These are phyloP conservation scores for Metarhizium sp. DNA, from an alignment of 2,329 filamentous ascomycete species.

Conservation along the genomic window DNA sequence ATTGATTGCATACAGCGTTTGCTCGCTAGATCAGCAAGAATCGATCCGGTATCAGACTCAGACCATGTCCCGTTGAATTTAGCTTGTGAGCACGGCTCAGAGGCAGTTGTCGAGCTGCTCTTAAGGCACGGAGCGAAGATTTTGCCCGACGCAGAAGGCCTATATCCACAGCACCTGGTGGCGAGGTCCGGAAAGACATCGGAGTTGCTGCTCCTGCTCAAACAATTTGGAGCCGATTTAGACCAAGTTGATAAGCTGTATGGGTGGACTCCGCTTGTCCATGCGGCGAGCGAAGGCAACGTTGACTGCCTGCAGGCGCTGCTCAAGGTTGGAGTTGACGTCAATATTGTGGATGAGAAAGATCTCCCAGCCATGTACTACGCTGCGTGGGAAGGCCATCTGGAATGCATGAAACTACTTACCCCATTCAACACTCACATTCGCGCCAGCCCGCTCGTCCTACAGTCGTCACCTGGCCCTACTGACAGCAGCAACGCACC, in stretches of 20 bases:
- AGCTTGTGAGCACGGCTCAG: conserved; percentile 85
- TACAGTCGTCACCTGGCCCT: conserved; percentile 33
- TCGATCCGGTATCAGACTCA: conserved; percentile 76
- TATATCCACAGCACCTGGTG: conserved; percentile 95
- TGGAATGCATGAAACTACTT: conserved; percentile 88
- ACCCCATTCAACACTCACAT: conserved; percentile 45
- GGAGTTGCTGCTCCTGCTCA: conserved; percentile 68
- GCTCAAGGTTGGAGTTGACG: conserved; percentile 68
- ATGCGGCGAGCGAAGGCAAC: conserved; percentile 93
- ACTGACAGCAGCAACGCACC: conserved; percentile 41
- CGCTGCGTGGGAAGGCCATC: conserved; percentile 92
- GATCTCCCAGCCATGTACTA: conserved; percentile 94
- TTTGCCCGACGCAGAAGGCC: conserved; percentile 87
- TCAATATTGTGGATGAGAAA: conserved; percentile 82
- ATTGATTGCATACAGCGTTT: conserved; percentile 71
- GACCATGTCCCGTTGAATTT: conserved; percentile 93
- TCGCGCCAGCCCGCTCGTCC: conserved; percentile 32
- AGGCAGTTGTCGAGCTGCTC: conserved; percentile 75
- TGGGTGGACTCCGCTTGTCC: conserved; percentile 93
- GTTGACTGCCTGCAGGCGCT: conserved; percentile 78
- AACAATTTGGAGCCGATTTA: conserved; percentile 79
- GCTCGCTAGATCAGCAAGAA: conserved; percentile 67
- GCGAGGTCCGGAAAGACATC: conserved; percentile 80
- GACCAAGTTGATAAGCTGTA: conserved; percentile 93
- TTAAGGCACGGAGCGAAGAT: conserved; percentile 72